phyloP scores from a whole-genome alignment of 2,329 filamentous ascomycete species.

The Penicillium psychrosexuale region DNA sequence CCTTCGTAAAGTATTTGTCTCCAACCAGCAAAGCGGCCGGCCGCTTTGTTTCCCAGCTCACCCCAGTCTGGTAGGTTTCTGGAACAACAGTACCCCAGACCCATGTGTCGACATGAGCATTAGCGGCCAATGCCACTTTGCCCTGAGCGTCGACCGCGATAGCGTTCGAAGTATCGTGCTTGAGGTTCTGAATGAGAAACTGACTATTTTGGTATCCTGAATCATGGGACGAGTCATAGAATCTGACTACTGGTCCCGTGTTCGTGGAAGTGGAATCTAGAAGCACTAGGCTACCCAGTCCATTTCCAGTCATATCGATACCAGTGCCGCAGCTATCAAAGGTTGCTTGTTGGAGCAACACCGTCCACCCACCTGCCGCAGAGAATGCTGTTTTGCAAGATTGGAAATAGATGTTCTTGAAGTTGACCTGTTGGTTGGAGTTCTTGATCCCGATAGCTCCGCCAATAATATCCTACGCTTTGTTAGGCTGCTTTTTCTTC shows the following conservation, averaged over 20 bases:
- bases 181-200: slow-evolving; percentile 28
- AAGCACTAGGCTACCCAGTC: slow-evolving; percentile 27
- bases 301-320: slow-evolving; percentile 30
- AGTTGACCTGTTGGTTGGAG: slow-evolving; percentile 33
- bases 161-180: slow-evolving; percentile 21
- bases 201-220: slow-evolving; percentile 26
- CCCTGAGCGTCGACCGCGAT: slow-evolving; percentile 31
- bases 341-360: slow-evolving; percentile 25
- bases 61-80: slow-evolving; percentile 32
- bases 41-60: slow-evolving; percentile 30
- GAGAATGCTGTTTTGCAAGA: slow-evolving; percentile 56
- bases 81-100: slow-evolving; percentile 34
- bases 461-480: slow-evolving; percentile 23
- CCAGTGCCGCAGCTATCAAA: slow-evolving; percentile 29
- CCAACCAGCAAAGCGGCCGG: slow-evolving; percentile 32
- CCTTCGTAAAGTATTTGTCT: slow-evolving; percentile 42
- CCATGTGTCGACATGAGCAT: slow-evolving; percentile 28
- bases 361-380: slow-evolving; percentile 34
- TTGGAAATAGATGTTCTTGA: slow-evolving; percentile 55
- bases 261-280: slow-evolving; percentile 29
- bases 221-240: slow-evolving; percentile 32
- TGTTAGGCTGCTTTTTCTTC: slow-evolving; percentile 3
- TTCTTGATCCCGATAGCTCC: slow-evolving; percentile 30
- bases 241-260: slow-evolving; percentile 25
- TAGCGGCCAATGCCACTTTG: slow-evolving; percentile 16